Conservation (phyloP, 176 grass and related monocot species). For the Oryza meridionalis region DNA sequence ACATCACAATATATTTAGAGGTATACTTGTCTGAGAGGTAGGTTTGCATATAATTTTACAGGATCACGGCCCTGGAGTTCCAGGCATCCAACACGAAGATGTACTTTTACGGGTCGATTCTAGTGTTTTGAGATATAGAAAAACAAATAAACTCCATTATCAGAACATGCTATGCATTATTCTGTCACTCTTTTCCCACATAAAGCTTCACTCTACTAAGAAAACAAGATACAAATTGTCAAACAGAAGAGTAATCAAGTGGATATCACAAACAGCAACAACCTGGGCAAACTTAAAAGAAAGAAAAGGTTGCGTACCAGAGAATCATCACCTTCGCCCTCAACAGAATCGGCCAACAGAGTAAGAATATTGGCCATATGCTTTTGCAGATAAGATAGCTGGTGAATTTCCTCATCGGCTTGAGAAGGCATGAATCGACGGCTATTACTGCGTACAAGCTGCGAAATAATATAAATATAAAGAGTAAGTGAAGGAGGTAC, state of each 20-base stretch:
- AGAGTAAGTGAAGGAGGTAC: conserved; percentile 22
- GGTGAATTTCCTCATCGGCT: conserved; percentile 92
- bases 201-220: conserved; percentile 4
- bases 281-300: background rate
- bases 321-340: conserved; percentile 75
- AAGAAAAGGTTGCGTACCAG: conserved; percentile 53
- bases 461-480: conserved; percentile 40
- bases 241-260: background rate
- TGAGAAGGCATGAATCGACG: conserved; percentile 92
- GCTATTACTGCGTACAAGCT: conserved; percentile 98
- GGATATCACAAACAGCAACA: conserved; percentile 7
- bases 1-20: conserved; percentile 24
- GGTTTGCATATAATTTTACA: conserved; percentile 4
- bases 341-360: conserved; percentile 74
- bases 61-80: background rate
- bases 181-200: conserved; percentile 3
- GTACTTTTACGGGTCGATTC: background rate
- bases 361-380: conserved; percentile 90
- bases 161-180: background rate
- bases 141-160: background rate
- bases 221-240: conserved; percentile 22
- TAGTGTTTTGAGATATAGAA: background rate
- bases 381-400: conserved; percentile 94
- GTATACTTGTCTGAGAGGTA: background rate
- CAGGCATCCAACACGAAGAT: background rate